These are phyloP conservation scores for Paraphoma chrysanthemicola DNA, from an alignment of 2,329 filamentous ascomycete genomes.

Conservation along the genomic window DNA sequence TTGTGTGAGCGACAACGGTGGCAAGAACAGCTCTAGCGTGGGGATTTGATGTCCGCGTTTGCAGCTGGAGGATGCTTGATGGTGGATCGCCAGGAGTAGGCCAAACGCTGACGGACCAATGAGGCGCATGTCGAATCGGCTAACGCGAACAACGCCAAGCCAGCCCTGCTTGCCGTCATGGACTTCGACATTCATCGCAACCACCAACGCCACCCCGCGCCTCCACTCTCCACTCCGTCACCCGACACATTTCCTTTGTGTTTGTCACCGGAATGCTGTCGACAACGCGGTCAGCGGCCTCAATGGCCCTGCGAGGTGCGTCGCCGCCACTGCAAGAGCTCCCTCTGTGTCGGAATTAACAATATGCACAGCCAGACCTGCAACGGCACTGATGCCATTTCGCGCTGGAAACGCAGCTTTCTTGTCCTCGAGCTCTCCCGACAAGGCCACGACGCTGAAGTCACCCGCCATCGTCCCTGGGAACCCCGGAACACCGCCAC, in stretches of 20 bases:
- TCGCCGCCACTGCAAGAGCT: conserved; percentile 23
- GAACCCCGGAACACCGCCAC: conserved; percentile 60
- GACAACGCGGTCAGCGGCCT: conserved; percentile 58
- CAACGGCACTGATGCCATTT: conserved; percentile 67
- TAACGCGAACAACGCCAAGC: conserved; percentile 35
- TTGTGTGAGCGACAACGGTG: neutral
- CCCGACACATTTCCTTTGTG: conserved; percentile 40
- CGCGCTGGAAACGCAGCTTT: conserved; percentile 66
- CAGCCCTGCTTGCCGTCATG: conserved; percentile 42
- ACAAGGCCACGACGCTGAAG: conserved; percentile 66
- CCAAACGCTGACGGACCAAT: conserved; percentile 42
- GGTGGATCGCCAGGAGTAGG: conserved; percentile 11
- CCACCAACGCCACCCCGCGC: conserved; percentile 39
- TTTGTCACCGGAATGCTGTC: conserved; percentile 56
- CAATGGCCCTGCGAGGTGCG: conserved; percentile 64
- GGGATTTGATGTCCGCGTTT: neutral
- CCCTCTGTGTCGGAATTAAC: conserved; percentile 34
- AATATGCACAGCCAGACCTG: conserved; percentile 66
- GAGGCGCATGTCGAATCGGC: conserved; percentile 34
- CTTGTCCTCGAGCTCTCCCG: conserved; percentile 71
- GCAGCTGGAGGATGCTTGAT: neutral
- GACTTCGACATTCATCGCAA: conserved; percentile 25
- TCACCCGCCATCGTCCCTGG: conserved; percentile 60
- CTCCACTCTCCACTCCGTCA: conserved; percentile 47
- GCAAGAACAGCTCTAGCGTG: too few relatives aligned